Conservation (phyloP, 768 basidiomycete genomes). For the Termitomyces sp. region DNA sequence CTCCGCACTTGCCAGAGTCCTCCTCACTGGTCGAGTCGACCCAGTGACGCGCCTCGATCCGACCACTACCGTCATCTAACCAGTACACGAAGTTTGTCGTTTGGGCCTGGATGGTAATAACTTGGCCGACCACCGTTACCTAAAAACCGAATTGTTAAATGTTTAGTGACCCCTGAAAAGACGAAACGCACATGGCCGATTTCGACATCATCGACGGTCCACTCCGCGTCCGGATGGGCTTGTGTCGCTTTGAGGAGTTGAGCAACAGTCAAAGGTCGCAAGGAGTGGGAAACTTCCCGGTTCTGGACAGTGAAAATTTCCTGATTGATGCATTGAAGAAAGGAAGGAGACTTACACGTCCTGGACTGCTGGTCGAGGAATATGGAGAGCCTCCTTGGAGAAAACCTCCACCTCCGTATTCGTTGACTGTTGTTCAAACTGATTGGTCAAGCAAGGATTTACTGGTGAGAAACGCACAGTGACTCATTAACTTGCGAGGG, state of each 20-base stretch:
- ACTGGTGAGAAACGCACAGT: constrained; percentile 28
- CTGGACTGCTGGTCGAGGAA: constrained; percentile 52
- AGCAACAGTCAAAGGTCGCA: constrained; percentile 69
- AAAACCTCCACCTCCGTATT: constrained; percentile 45
- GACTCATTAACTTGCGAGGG: constrained; percentile 28
- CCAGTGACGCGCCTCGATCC: constrained; percentile 80
- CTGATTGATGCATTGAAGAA: neutral
- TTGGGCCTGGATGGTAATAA: constrained; percentile 60
- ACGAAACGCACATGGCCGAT: constrained; percentile 61
- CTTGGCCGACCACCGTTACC: constrained; percentile 73
- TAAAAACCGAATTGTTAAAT: constrained; percentile 19
- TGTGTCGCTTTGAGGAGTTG: constrained; percentile 77
- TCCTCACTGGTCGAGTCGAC: constrained; percentile 58
- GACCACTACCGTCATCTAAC: constrained; percentile 84
- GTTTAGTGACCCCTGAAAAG: neutral
- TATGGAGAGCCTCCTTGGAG: constrained; percentile 57
- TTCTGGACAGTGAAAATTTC: constrained; percentile 17
- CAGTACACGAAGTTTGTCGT: constrained; percentile 77
- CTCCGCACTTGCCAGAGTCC: constrained; percentile 42
- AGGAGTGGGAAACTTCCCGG: constrained; percentile 31
- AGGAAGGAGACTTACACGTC: constrained; percentile 26
- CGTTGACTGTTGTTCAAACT: constrained; percentile 26
- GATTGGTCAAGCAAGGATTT: constrained; percentile 3
- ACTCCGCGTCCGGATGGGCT: constrained; percentile 84
- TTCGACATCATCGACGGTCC: constrained; percentile 75